Conservation (phyloP, 129 eudicot genomes). For the Flaveria robusta region DNA sequence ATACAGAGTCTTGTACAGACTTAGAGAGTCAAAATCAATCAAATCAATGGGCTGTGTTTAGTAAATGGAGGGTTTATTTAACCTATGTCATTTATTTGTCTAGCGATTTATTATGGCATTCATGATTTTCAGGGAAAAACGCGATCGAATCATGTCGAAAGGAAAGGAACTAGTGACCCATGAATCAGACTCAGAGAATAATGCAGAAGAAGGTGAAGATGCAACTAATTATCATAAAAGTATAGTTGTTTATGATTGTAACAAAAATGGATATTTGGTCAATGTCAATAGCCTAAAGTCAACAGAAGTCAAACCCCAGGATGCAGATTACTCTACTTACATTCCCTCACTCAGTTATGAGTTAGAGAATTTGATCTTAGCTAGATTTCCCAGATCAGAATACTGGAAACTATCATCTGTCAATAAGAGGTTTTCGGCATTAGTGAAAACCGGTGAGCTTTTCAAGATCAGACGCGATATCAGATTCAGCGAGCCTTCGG, state of each 20-base stretch:
- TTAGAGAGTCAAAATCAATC: too few species aligned
- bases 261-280: slow-evolving; percentile 32
- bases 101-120: not conserved
- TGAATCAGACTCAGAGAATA: slow-evolving; percentile 31
- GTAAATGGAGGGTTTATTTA: too few species aligned
- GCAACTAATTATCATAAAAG: slow-evolving; percentile 4
- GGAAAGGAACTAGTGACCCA: slow-evolving; percentile 39
- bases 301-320: slow-evolving; percentile 66
- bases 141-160: slow-evolving; percentile 40
- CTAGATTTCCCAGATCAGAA: slow-evolving; percentile 73
- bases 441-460: slow-evolving; percentile 55
- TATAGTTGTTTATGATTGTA: slow-evolving; percentile 18
- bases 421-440: slow-evolving; percentile 50
- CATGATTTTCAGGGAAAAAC: slow-evolving; percentile 25
- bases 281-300: slow-evolving; percentile 24
- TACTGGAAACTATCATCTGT: slow-evolving; percentile 59
- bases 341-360: slow-evolving; percentile 68
- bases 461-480: slow-evolving; percentile 57
- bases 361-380: slow-evolving; percentile 64
- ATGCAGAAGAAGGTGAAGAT: slow-evolving; percentile 22
- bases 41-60: too few species aligned
- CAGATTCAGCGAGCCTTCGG: slow-evolving; percentile 55
- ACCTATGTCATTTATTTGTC: too few species aligned
- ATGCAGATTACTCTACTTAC: slow-evolving; percentile 68
- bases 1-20: too few species aligned